These are phyloP conservation scores for Colletotrichum eremochloae DNA, from an alignment of 2,329 filamentous ascomycete species.

Conservation along the genomic window DNA sequence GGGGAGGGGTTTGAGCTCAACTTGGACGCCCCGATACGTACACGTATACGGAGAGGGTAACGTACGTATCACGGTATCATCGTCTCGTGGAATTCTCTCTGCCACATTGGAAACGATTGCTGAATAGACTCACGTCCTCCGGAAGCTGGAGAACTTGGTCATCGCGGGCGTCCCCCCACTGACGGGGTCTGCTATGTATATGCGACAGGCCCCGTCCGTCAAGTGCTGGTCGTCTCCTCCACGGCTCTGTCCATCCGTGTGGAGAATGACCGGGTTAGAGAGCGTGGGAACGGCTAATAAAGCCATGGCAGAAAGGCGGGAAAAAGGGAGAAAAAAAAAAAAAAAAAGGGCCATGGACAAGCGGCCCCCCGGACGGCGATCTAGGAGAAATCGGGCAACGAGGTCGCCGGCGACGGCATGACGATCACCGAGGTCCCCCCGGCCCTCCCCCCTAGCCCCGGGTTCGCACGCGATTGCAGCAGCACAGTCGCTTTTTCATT, in stretches of 20 bases:
- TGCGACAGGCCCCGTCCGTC: slow-evolving; percentile 18
- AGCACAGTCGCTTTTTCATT: not conserved
- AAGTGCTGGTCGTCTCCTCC: slow-evolving; percentile 7
- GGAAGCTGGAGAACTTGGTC: not conserved
- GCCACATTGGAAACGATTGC: not conserved
- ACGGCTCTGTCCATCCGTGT: not conserved
- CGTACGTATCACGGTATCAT: not conserved
- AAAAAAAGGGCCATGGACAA: not conserved
- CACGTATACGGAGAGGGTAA: too few relatives aligned
- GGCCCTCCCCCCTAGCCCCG: too few relatives aligned
- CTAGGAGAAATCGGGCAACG: not conserved
- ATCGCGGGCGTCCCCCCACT: not conserved
- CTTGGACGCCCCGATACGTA: not conserved
- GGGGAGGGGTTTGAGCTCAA: not conserved
- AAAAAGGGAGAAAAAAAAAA: too few relatives aligned
- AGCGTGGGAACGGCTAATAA: not conserved
- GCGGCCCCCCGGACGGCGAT: not conserved
- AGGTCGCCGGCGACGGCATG: not conserved
- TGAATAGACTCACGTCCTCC: not conserved
- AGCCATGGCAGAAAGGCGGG: not conserved
- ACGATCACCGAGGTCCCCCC: not conserved
- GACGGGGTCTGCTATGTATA: slow-evolving; percentile 13
- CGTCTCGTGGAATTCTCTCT: not conserved
- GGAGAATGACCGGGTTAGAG: not conserved
- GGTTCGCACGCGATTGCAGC: too few relatives aligned